Conservation (phyloP, 2,329 filamentous ascomycete species). For the Neodidymelliopsis sp. region DNA sequence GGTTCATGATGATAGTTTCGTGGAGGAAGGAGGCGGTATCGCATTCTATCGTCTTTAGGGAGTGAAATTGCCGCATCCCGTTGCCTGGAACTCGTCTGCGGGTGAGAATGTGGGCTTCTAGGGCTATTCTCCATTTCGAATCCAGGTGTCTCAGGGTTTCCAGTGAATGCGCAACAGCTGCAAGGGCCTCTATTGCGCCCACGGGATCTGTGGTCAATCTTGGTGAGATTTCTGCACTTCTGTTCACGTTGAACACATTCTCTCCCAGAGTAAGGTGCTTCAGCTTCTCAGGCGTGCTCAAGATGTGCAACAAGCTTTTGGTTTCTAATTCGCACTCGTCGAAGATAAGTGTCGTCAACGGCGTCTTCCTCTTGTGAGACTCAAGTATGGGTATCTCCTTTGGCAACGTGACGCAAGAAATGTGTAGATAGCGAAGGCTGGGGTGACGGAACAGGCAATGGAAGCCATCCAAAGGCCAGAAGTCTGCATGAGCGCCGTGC, state of each 20-base stretch:
- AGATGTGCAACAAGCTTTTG: constrained; percentile 32
- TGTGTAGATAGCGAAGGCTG: constrained; percentile 39
- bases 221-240: constrained; percentile 18
- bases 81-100: constrained; percentile 29
- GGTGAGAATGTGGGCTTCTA: constrained; percentile 21
- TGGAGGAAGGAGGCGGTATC: constrained; percentile 44
- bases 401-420: constrained; percentile 42
- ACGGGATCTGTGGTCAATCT: constrained; percentile 24
- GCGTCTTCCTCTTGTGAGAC: constrained; percentile 30
- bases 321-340: constrained; percentile 46
- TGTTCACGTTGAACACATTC: constrained; percentile 39
- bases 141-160: constrained; percentile 40
- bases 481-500: constrained; percentile 41
- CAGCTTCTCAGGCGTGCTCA: constrained; percentile 38
- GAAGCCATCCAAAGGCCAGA: constrained; percentile 42
- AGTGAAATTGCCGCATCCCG: constrained; percentile 43
- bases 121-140: constrained; percentile 28
- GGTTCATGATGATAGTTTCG: constrained; percentile 34
- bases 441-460: constrained; percentile 48
- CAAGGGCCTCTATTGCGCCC: constrained; percentile 35
- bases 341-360: constrained; percentile 42
- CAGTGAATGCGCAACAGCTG: constrained; percentile 41
- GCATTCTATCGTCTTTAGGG: constrained; percentile 38
- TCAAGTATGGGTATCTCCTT: constrained; percentile 29
- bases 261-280: constrained; percentile 46